phyloP scores from a whole-genome alignment of 257 asterid species.

The Linderniella brevidens region DNA sequence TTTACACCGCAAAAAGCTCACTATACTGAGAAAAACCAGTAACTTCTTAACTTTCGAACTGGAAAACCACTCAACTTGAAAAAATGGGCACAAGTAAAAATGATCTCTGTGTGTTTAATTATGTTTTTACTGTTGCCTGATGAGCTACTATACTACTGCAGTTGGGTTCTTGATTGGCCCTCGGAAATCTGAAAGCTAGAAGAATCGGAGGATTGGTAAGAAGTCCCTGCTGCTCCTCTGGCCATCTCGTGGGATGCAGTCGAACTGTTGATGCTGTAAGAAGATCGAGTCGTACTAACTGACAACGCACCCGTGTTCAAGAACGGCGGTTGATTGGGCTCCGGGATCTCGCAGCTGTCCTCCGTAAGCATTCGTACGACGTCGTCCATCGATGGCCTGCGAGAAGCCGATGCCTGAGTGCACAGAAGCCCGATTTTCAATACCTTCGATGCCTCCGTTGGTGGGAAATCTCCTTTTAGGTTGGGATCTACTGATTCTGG shows the following conservation, averaged over 20 bases:
- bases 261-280: constrained; percentile 35
- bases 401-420: constrained; percentile 61
- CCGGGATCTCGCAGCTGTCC: constrained; percentile 33
- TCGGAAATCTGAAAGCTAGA: constrained; percentile 46
- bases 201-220: constrained; percentile 37
- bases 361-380: constrained; percentile 56
- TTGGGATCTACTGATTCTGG: constrained; percentile 48
- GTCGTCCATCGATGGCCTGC: constrained; percentile 80
- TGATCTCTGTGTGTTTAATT: no score
- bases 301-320: constrained; percentile 28
- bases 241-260: constrained; percentile 14
- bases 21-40: no score
- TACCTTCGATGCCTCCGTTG: constrained; percentile 31
- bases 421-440: constrained; percentile 56
- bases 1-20: no score
- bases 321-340: constrained; percentile 74
- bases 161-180: constrained; percentile 19
- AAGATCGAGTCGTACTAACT: constrained; percentile 24
- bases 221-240: constrained; percentile 20
- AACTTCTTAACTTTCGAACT: no score
- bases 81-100: no score
- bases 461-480: constrained; percentile 32
- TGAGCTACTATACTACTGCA: constrained; percentile 3
- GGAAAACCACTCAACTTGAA: no score
- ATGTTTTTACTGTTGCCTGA: no score